Conservation (phyloP, 2,329 filamentous ascomycete genomes). For the Botrytis elliptica region DNA sequence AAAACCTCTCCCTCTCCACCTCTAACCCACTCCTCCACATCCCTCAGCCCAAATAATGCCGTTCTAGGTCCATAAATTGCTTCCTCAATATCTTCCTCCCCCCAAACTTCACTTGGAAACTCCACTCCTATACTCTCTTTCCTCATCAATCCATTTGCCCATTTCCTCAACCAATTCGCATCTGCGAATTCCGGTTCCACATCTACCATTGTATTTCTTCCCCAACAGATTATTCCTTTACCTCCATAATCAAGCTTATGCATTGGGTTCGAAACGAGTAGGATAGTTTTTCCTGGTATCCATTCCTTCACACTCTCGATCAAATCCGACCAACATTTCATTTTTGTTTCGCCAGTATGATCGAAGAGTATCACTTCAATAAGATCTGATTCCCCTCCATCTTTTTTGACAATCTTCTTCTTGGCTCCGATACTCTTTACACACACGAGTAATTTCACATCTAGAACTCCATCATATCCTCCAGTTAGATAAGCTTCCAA, state of each 20-base stretch:
- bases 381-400: conserved; percentile 46
- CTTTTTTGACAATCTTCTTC: conserved; percentile 51
- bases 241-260: conserved; percentile 28
- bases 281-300: conserved; percentile 48
- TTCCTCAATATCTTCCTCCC: conserved; percentile 39
- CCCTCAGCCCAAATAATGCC: conserved; percentile 45
- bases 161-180: conserved; percentile 52
- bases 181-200: conserved; percentile 55
- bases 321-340: conserved; percentile 56
- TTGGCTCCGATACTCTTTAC: conserved; percentile 56
- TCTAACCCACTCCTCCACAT: conserved; percentile 46
- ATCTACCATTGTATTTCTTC: conserved; percentile 51
- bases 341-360: conserved; percentile 51
- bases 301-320: conserved; percentile 47
- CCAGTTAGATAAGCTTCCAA: conserved; percentile 54
- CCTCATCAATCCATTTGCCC: conserved; percentile 48
- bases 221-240: conserved; percentile 38
- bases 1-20: conserved; percentile 39
- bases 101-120: conserved; percentile 46
- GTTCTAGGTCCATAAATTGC: conserved; percentile 39
- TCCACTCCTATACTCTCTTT: conserved; percentile 51
- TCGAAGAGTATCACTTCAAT: conserved; percentile 56
- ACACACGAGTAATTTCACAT: conserved; percentile 54
- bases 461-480: conserved; percentile 50
- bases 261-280: conserved; percentile 47